These are phyloP conservation scores for Graphilbum fragrans DNA, from an alignment of 2,329 filamentous ascomycete genomes.

Conservation along the genomic window DNA sequence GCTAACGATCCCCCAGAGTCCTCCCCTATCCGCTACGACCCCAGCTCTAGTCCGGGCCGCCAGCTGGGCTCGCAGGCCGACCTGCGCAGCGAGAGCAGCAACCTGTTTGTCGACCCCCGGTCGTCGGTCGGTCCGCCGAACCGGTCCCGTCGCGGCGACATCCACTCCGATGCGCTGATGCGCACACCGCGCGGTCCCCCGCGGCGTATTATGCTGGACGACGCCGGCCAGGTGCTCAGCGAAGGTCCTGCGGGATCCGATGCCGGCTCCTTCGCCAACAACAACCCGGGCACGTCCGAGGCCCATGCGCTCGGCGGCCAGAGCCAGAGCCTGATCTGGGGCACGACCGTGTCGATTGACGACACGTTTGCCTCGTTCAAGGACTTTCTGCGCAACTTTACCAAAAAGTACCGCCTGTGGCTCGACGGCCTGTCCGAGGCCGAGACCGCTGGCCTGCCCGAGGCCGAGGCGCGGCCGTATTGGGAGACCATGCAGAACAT, in stretches of 20 bases:
- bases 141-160: slow-evolving; percentile 64
- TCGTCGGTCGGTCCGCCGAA: slow-evolving; percentile 41
- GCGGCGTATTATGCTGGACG: slow-evolving; percentile 44
- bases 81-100: slow-evolving; percentile 72
- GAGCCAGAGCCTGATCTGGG: slow-evolving; percentile 82
- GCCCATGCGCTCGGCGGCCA: slow-evolving; percentile 76
- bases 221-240: slow-evolving; percentile 43
- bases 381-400: slow-evolving; percentile 85
- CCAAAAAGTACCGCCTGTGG: slow-evolving; percentile 88
- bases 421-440: slow-evolving; percentile 71
- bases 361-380: slow-evolving; percentile 83
- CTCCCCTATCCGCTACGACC: slow-evolving; percentile 81
- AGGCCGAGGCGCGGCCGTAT: slow-evolving; percentile 71
- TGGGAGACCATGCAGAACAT: slow-evolving; percentile 79
- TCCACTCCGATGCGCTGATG: slow-evolving; percentile 65
- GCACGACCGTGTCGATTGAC: slow-evolving; percentile 88
- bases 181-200: slow-evolving; percentile 38
- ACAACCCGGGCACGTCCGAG: slow-evolving; percentile 79
- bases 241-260: slow-evolving; percentile 41
- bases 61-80: slow-evolving; percentile 47
- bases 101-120: slow-evolving; percentile 64
- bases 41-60: slow-evolving; percentile 76
- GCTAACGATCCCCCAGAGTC: slow-evolving; percentile 68
- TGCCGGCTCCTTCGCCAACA: slow-evolving; percentile 46
- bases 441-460: slow-evolving; percentile 56